These are phyloP conservation scores for Citrus sp. DNA, from an alignment of 345 rosid genomes.

Conservation along the genomic window DNA sequence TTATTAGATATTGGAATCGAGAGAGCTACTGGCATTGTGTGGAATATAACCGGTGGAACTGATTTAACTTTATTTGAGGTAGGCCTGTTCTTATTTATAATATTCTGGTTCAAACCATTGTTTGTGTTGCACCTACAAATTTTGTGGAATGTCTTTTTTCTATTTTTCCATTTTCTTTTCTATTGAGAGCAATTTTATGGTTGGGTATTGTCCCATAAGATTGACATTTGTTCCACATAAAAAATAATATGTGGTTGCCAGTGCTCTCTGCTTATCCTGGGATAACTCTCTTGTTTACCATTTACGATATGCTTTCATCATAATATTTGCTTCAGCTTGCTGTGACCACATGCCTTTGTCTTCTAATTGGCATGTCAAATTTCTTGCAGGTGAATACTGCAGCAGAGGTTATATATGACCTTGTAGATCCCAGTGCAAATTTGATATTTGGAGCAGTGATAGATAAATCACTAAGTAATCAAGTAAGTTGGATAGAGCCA, in stretches of 20 bases:
- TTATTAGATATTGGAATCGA: conserved; percentile 84
- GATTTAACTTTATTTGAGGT: conserved; percentile 90
- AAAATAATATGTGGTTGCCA: neutral
- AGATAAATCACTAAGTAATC: conserved; percentile 75
- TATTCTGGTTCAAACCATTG: neutral
- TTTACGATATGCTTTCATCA: too few species aligned
- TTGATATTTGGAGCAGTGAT: conserved; percentile 58
- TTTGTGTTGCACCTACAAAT: too few species aligned
- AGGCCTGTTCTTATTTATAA: conserved; percentile 4
- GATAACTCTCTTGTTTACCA: neutral
- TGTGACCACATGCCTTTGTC: neutral
- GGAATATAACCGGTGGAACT: conserved; percentile 94
- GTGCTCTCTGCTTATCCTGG: neutral
- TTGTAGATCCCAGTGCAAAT: conserved; percentile 87
- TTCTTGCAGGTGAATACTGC: conserved; percentile 79
- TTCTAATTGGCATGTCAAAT: neutral
- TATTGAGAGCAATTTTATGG: too few species aligned
- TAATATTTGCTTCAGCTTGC: neutral
- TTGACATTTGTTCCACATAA: neutral
- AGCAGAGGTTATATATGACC: conserved; percentile 86
- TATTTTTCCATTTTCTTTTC: neutral
- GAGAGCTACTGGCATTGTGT: conserved; percentile 93
- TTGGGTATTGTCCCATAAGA: neutral
- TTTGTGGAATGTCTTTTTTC: neutral
- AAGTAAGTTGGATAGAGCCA: conserved; percentile 40